Percentiles rank a stretch among this genome's conserved stretches.
Evolutionary conservation across 2,329 filamentous ascomycete species (phyloP).

Genomic region (Arthroderma sp.): DNA sequence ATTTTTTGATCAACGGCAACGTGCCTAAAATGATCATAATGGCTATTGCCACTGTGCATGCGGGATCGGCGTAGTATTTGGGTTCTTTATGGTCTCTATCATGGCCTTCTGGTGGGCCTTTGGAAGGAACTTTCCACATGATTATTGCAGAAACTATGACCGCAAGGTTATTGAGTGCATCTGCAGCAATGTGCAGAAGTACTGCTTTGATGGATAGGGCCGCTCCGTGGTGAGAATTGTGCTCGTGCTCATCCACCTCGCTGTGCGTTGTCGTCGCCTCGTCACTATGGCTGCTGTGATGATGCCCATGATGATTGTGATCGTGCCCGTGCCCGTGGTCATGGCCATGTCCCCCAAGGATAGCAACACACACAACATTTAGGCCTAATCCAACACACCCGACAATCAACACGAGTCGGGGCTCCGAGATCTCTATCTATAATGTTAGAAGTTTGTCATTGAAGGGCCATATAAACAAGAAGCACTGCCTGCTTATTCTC

Average conservation of each 20-base stretch:
- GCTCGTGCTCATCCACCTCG: neutral
- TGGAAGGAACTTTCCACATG: conserved; percentile 41
- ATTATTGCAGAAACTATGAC: conserved; percentile 57
- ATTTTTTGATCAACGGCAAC: conserved; percentile 6
- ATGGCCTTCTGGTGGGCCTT: neutral
- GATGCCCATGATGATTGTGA: conserved; percentile 1
- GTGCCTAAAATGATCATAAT: conserved; percentile 9
- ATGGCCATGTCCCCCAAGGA: conserved; percentile 41
- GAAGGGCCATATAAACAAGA: no score
- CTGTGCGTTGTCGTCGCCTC: neutral
- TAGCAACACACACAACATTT: conserved; percentile 53
- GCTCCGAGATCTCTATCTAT: conserved; percentile 46
- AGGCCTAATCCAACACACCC: conserved; percentile 53
- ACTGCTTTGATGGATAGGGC: conserved; percentile 28
- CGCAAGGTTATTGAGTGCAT: conserved; percentile 63
- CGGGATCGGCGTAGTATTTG: conserved; percentile 11
- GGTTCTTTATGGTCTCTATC: conserved; percentile 1
- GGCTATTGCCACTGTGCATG: conserved; percentile 10
- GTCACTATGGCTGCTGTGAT: neutral
- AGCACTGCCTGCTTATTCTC: neutral
- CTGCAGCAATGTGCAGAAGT: conserved; percentile 56
- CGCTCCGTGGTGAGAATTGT: neutral
- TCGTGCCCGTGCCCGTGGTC: conserved; percentile 14
- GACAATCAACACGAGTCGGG: conserved; percentile 54
- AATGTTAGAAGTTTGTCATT: no score